Evolutionary conservation across 345 rosid genomes (phyloP).

Genomic region (Moringa oleifera): DNA sequence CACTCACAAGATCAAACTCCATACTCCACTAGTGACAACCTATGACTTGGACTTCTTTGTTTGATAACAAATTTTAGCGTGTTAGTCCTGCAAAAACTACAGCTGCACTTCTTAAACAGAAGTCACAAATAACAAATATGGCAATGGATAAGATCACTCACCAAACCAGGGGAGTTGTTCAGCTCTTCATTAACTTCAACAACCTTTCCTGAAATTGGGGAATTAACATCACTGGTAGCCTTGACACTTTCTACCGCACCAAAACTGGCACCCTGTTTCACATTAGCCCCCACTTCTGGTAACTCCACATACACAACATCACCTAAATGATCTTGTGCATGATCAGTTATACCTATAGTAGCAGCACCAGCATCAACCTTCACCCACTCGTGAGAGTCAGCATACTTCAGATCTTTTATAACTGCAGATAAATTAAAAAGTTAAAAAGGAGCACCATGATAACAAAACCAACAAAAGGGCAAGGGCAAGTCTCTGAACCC

Average conservation of each 20-base stretch:
- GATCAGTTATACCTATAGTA: conserved; percentile 88
- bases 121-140: not conserved
- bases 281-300: conserved; percentile 66
- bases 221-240: conserved; percentile 91
- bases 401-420: conserved; percentile 77
- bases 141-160: conserved; percentile 32
- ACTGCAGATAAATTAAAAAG: conserved; percentile 34
- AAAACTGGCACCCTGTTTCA: conserved; percentile 66
- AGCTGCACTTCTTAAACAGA: no score
- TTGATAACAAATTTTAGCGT: no score
- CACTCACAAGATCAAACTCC: not conserved
- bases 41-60: not conserved
- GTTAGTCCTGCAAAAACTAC: no score
- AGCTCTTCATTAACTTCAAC: conserved; percentile 70
- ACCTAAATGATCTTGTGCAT: conserved; percentile 95
- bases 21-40: not conserved
- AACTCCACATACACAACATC: conserved; percentile 94
- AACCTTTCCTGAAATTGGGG: conserved; percentile 89
- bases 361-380: conserved; percentile 74
- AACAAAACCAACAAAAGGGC: not conserved
- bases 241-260: conserved; percentile 99
- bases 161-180: conserved; percentile 62
- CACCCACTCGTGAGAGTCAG: conserved; percentile 91
- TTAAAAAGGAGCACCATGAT: not conserved
- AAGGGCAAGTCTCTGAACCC: not conserved